Conservation (phyloP, 257 asterid species). For the Gentiana macrophylla region DNA sequence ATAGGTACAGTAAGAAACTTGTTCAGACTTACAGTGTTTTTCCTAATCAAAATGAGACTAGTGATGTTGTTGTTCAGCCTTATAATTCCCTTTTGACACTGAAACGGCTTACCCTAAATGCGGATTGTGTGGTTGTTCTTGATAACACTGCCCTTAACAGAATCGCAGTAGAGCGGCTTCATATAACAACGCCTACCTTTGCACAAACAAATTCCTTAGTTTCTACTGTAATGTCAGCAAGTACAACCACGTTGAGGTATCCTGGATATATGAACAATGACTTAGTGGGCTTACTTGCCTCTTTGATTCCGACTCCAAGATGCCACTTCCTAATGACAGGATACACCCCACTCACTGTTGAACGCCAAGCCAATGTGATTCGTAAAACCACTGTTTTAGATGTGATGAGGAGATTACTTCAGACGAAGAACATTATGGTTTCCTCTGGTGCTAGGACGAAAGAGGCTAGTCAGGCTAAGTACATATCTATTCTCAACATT, state of each 20-base stretch:
- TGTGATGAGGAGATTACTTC: constrained; percentile 99
- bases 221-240: constrained; percentile 99
- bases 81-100: constrained; percentile 94
- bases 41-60: constrained; percentile 95
- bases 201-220: constrained; percentile 92
- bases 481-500: constrained; percentile 86
- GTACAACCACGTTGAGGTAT: constrained; percentile 94
- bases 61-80: constrained; percentile 99
- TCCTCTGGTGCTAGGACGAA: constrained; percentile 85
- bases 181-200: constrained; percentile 87
- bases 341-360: constrained; percentile 97
- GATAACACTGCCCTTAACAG: constrained; percentile 95
- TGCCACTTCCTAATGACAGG: constrained; percentile 99
- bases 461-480: constrained; percentile 98
- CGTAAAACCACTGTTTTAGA: constrained; percentile 96
- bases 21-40: constrained; percentile 98
- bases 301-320: constrained; percentile 97
- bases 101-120: constrained; percentile 85
- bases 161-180: constrained; percentile 95
- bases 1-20: constrained; percentile 97
- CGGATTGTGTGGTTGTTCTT: constrained; percentile 98
- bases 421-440: constrained; percentile 97
- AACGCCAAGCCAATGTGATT: constrained; percentile 96
- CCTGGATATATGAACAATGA: constrained; percentile 99
- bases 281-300: constrained; percentile 99